Conservation (phyloP, 495 filamentous ascomycete species). For the Podospora appendiculata region DNA sequence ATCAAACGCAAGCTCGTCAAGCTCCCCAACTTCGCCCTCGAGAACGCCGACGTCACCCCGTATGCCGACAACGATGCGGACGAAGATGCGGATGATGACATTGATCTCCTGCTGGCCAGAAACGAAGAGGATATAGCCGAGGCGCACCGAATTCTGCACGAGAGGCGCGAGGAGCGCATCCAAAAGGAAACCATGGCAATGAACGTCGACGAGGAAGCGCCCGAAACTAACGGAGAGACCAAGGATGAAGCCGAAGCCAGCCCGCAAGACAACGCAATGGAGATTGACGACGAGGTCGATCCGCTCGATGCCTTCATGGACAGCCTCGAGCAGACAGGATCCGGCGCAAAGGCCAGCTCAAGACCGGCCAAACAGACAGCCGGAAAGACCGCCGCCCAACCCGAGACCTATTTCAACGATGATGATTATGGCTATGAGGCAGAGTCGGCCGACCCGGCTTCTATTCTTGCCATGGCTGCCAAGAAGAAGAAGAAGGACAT, state of each 20-base stretch:
- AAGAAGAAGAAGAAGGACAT: conserved; percentile 98
- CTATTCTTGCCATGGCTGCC: conserved; percentile 73
- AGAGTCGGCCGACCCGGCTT: conserved; percentile 66
- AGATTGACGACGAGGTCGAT: conserved; percentile 72
- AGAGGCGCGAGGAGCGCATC: conserved; percentile 41
- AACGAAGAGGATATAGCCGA: conserved; percentile 85
- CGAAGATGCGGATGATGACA: conserved; percentile 56
- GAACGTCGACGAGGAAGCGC: conserved; percentile 36
- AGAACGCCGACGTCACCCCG: conserved; percentile 50
- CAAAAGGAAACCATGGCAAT: conserved; percentile 42
- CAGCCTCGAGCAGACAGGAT: conserved; percentile 45
- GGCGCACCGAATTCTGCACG: conserved; percentile 65
- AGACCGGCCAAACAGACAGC: conserved; percentile 34
- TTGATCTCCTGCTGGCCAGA: conserved; percentile 57
- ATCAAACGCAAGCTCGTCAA: conserved; percentile 80
- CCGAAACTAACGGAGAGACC: conserved; percentile 7
- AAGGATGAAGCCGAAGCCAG: conserved; percentile 21
- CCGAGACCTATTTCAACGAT: conserved; percentile 80
- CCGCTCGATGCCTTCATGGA: conserved; percentile 96
- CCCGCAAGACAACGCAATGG: conserved; percentile 31
- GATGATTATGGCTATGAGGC: conserved; percentile 71
- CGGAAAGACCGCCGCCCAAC: conserved; percentile 47
- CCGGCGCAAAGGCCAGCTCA: conserved; percentile 13
- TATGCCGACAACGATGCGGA: conserved; percentile 52
- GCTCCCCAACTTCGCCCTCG: conserved; percentile 66